Conservation (phyloP, 2,329 filamentous ascomycete genomes). For the Cytospora leucostoma region DNA sequence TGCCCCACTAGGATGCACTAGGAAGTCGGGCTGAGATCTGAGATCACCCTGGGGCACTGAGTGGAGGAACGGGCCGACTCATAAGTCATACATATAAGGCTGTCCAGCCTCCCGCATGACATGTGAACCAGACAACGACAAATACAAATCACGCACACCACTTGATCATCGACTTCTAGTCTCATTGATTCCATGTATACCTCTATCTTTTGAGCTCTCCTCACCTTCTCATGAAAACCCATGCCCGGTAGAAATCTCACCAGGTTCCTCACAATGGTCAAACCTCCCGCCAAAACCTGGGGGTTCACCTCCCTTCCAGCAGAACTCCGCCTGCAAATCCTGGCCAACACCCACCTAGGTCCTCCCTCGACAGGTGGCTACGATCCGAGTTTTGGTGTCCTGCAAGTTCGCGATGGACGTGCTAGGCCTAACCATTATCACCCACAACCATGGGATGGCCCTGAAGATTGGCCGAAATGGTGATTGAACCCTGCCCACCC, state of each 20-base stretch:
- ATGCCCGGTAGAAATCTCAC: not conserved
- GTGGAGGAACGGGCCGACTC: not conserved
- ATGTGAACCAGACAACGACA: not conserved
- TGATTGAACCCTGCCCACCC: not conserved
- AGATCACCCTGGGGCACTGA: too few species aligned
- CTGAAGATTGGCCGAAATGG: not conserved
- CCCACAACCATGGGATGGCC: not conserved
- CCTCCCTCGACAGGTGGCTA: conserved; percentile 13
- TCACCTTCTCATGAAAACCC: not conserved
- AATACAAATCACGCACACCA: not conserved
- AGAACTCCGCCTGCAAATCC: conserved; percentile 12
- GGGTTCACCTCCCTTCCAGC: conserved; percentile 1
- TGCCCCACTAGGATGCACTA: too few species aligned
- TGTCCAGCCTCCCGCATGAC: not conserved
- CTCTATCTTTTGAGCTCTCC: not conserved
- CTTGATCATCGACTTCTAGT: not conserved
- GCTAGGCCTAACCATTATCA: not conserved
- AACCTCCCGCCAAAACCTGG: not conserved
- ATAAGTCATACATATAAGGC: not conserved
- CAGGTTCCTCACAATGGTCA: not conserved
- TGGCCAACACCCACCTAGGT: conserved; percentile 6
- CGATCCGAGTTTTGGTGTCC: not conserved
- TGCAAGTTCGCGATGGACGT: conserved; percentile 4
- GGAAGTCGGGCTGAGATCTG: too few species aligned
- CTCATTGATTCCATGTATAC: not conserved